Evolutionary conservation across 2,329 filamentous ascomycete species (phyloP).

Genomic region (Penicillium occitanis): DNA sequence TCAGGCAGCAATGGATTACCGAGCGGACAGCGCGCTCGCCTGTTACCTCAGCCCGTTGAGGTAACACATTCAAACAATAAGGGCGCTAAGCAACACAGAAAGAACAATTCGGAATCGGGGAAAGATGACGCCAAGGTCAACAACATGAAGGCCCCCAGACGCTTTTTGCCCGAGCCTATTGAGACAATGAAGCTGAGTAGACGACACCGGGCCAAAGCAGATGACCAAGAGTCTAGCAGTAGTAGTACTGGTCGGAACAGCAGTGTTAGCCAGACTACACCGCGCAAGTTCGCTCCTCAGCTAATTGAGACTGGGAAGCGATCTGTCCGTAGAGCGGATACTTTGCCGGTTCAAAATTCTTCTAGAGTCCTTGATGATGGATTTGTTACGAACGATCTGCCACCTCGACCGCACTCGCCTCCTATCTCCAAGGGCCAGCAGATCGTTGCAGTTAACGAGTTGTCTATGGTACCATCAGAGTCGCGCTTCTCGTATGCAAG

Average conservation of each 20-base stretch:
- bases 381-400: slow-evolving; percentile 42
- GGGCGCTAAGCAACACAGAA: slow-evolving; percentile 49
- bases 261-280: slow-evolving; percentile 12
- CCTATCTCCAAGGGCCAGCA: slow-evolving; percentile 39
- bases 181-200: slow-evolving; percentile 34
- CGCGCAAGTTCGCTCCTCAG: slow-evolving; percentile 68
- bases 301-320: slow-evolving; percentile 77
- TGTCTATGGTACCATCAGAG: slow-evolving; percentile 31
- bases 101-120: slow-evolving; percentile 20
- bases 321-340: slow-evolving; percentile 65
- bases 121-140: not conserved
- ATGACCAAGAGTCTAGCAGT: slow-evolving; percentile 16
- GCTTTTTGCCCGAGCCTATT: slow-evolving; percentile 35
- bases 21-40: slow-evolving; percentile 7
- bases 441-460: slow-evolving; percentile 21
- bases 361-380: slow-evolving; percentile 66
- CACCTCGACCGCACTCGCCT: slow-evolving; percentile 3
- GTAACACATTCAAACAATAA: slow-evolving; percentile 29
- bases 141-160: slow-evolving; percentile 24
- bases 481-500: slow-evolving; percentile 48
- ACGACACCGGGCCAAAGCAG: slow-evolving; percentile 33
- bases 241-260: slow-evolving; percentile 36
- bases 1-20: not conserved
- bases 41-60: slow-evolving; percentile 10
- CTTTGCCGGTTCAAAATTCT: slow-evolving; percentile 55